Base-by-base conservation (phyloP, 768 basidiomycete genomes). In the Mycena galopus region DNA sequence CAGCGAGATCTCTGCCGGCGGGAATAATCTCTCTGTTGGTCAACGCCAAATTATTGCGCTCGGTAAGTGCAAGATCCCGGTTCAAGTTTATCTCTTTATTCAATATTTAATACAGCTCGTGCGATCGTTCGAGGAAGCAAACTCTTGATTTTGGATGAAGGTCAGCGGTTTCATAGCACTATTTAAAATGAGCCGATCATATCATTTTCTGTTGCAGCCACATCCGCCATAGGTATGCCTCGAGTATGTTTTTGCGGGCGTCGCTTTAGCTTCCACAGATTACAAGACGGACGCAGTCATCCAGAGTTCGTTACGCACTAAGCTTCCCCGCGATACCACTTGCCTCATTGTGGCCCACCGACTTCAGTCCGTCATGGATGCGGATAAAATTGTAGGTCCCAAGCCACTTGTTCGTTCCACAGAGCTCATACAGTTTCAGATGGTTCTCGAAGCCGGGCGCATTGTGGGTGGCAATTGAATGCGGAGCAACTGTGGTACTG, bases 281-380 rank as follows among this genome's bases (percentile, higher is more conserved):
- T 75, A 78, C 65, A 77, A 78, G 53, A 87, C 86, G 9, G 57
- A 58, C n/a, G 21, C 57, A 11, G 57, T 58, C 33, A 58, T 58
- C 7, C 57, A 58, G 33, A 25, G 23, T 25, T 51, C 50, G 10
- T 14, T 51, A 10, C 50, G 50, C 50, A 51, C 50, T 8, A 25
- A 51, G 33, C 33, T 58, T 2, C 57, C 57, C 3, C 12, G 10
- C 2, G 57, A 58, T 23, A 58, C 57, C 11, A 58, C 57, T n/a
- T 35, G 32, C n/a, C 57, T 58, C 32, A 58, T 35, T 12, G 57
- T 58, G 5, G 57, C 57, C 11, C 57, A 58, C 30, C 57, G 57
- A 14, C 30, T 58, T 21, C 57, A 58, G 35, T 23, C 57, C 4
- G n/a, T 58, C 57, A 58, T 58, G 57, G 57, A 58, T n/a, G 57